Evolutionary conservation across 495 filamentous ascomycete genomes (phyloP).

Genomic region (Tuber calosporum): DNA sequence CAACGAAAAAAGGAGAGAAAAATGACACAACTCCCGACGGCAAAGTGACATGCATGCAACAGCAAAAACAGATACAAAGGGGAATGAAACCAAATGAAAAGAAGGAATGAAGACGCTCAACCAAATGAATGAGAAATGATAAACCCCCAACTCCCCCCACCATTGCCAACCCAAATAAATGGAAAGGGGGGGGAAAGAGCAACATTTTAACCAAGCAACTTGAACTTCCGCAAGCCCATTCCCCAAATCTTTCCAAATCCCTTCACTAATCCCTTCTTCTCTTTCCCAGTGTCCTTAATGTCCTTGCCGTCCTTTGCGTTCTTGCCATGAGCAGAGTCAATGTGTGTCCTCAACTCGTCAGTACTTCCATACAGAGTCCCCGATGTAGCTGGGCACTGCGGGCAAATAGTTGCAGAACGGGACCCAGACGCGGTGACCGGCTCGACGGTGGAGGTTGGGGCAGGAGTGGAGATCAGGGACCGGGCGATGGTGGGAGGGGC

Average conservation of each 20-base stretch:
- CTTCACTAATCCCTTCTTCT: not conserved
- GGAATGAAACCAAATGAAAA: not conserved
- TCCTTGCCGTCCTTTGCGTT: not conserved
- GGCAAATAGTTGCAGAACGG: not conserved
- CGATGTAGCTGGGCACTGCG: not conserved
- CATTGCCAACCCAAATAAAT: not conserved
- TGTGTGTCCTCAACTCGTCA: not conserved
- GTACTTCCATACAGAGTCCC: not conserved
- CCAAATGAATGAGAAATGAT: not conserved
- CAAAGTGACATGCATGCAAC: not conserved
- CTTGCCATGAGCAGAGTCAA: not conserved
- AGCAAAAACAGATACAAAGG: not conserved
- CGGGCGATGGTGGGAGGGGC: not conserved
- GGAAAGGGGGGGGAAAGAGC: not conserved
- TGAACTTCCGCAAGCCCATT: not conserved
- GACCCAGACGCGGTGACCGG: not conserved
- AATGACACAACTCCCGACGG: not conserved
- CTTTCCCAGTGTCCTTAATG: not conserved
- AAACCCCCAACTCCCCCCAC: not conserved
- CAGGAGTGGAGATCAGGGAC: not conserved
- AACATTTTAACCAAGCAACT: not conserved
- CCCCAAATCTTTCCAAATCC: not conserved
- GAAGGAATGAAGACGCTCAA: not conserved
- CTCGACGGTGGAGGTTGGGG: not conserved
- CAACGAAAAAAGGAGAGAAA: not conserved